phyloP scores from a whole-genome alignment of 2,329 filamentous ascomycete genomes.

The Exophiala viscosa region DNA sequence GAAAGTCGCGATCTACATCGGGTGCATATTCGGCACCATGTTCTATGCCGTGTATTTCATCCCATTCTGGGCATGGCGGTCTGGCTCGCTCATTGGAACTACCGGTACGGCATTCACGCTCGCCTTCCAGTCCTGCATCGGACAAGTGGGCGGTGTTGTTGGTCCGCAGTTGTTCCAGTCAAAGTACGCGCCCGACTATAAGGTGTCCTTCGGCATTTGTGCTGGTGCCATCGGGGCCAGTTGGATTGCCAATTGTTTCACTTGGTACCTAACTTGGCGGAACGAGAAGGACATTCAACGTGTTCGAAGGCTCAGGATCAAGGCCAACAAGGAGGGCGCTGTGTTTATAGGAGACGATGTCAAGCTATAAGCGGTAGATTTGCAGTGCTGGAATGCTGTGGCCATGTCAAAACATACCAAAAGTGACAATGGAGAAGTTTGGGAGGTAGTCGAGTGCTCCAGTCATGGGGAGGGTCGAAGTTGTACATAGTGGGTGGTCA shows the following conservation, averaged over 20 bases:
- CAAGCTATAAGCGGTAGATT: constrained; percentile 8
- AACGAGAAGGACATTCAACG: constrained; percentile 40
- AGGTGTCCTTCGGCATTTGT: constrained; percentile 41
- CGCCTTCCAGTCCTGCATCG: constrained; percentile 50
- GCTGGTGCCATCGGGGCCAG: constrained; percentile 35
- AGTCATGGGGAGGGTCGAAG: neutral
- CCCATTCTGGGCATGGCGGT: constrained; percentile 49
- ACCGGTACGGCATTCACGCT: constrained; percentile 52
- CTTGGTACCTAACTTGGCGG: constrained; percentile 42
- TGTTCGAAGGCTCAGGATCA: constrained; percentile 31
- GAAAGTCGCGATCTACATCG: constrained; percentile 42
- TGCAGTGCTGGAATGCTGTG: neutral
- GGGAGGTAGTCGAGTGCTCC: too few relatives aligned
- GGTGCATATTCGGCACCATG: constrained; percentile 43
- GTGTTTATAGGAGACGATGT: constrained; percentile 33
- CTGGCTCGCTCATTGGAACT: constrained; percentile 46
- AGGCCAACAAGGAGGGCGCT: constrained; percentile 30
- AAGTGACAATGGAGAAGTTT: neutral
- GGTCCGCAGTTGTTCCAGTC: constrained; percentile 47
- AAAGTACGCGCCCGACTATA: constrained; percentile 47
- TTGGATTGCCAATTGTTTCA: constrained; percentile 39
- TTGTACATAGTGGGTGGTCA: neutral
- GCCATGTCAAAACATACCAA: neutral
- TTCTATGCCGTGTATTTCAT: constrained; percentile 46
- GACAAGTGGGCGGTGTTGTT: constrained; percentile 49